Evolutionary conservation across 2,329 filamentous ascomycete species (phyloP).

Genomic region (Aphanoascus verrucosus): DNA sequence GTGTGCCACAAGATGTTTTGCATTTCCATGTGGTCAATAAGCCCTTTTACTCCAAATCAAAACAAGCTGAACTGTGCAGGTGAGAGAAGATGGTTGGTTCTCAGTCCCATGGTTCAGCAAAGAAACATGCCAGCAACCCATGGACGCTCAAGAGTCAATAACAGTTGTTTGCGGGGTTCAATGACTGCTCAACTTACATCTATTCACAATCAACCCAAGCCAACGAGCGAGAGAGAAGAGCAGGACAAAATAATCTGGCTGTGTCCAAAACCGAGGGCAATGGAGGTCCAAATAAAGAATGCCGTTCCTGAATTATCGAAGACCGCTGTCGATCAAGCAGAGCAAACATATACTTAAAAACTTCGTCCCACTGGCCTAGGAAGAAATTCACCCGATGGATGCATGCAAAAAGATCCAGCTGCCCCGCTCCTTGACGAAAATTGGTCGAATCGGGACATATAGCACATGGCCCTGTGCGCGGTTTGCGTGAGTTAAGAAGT

Average conservation of each 20-base stretch:
- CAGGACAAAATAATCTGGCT: not conserved
- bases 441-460: not conserved
- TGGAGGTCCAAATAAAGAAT: not conserved
- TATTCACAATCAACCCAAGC: constrained; percentile 1
- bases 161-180: constrained; percentile 3
- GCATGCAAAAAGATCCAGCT: not conserved
- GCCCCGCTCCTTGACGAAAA: no score
- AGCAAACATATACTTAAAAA: not conserved
- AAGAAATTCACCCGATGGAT: not conserved
- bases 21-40: not conserved
- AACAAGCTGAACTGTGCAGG: constrained; percentile 1
- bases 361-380: not conserved
- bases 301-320: not conserved
- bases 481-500: not conserved
- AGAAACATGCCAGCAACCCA: not conserved
- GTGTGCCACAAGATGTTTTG: not conserved
- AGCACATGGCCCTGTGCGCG: not conserved
- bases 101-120: constrained; percentile 1
- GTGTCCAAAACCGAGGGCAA: not conserved
- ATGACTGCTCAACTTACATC: not conserved
- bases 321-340: not conserved
- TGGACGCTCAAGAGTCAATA: not conserved
- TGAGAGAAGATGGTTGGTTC: not conserved
- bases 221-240: not conserved
- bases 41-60: not conserved